Evolutionary conservation across 257 asterid genomes (phyloP).

Genomic region (Solanum corneliomulleri): DNA sequence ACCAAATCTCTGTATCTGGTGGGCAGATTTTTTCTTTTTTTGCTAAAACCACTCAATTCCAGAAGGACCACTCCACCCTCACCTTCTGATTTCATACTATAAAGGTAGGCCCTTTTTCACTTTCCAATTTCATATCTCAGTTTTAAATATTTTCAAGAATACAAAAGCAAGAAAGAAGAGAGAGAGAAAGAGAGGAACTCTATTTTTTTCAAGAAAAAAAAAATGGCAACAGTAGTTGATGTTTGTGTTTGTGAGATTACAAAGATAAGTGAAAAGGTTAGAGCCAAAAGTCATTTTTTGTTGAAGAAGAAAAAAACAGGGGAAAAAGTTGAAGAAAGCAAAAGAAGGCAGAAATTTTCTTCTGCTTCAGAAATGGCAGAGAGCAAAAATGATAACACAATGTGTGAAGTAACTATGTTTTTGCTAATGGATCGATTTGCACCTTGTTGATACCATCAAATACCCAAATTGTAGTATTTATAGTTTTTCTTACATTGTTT

Average conservation of each 20-base stretch:
- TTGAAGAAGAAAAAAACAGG: slow-evolving; percentile 11
- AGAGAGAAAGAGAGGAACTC: neutral
- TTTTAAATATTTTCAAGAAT: neutral
- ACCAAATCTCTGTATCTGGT: slow-evolving; percentile 4
- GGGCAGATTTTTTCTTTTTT: neutral
- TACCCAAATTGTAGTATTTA: neutral
- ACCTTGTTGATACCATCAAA: slow-evolving; percentile 26
- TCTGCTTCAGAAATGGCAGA: slow-evolving; percentile 11
- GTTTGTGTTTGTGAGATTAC: slow-evolving; percentile 43
- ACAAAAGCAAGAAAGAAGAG: neutral
- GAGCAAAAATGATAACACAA: slow-evolving; percentile 15
- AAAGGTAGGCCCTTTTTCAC: neutral
- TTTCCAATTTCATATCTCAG: neutral
- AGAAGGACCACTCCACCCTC: neutral
- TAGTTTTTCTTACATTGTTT: neutral
- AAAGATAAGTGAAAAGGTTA: slow-evolving; percentile 42
- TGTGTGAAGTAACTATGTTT: slow-evolving; percentile 41
- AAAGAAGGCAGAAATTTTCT: neutral
- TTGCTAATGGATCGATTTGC: slow-evolving; percentile 77
- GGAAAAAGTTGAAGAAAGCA: slow-evolving; percentile 12
- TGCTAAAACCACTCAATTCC: neutral
- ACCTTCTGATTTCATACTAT: neutral
- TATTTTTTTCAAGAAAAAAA: neutral
- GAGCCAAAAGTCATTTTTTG: slow-evolving; percentile 27
- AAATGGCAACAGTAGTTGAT: slow-evolving; percentile 49